These are phyloP conservation scores for cucumber (Cucumis sativus) DNA, from an alignment of 306 rosid species.

Conservation along the genomic window Cucumber_9930_V3 NC_026659.2:23921501-23922000, in stretches of 20 bases:
- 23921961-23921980: too few species aligned
- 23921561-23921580: slow-evolving; percentile 54
- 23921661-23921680: slow-evolving; percentile 30
- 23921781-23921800: not conserved
- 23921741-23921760: not conserved
- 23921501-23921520: slow-evolving; percentile 72
- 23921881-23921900: not conserved
- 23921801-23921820: not conserved
- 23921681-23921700: slow-evolving; percentile 21
- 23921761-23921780: not conserved
- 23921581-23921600: slow-evolving; percentile 66
- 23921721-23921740: not conserved
- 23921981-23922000: too few species aligned
- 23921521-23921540: slow-evolving; percentile 94
- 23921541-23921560: slow-evolving; percentile 65
- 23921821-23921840: not conserved
- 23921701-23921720: slow-evolving; percentile 18
- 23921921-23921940: too few species aligned
- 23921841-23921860: not conserved
- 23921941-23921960: too few species aligned
- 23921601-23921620: slow-evolving; percentile 92
- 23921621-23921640: slow-evolving; percentile 67
- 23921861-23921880: not conserved
- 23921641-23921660: slow-evolving; percentile 37
- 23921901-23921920: not conserved